Evolutionary conservation across 2,329 filamentous ascomycete genomes (phyloP).

Genomic region (Claviceps sp.): DNA sequence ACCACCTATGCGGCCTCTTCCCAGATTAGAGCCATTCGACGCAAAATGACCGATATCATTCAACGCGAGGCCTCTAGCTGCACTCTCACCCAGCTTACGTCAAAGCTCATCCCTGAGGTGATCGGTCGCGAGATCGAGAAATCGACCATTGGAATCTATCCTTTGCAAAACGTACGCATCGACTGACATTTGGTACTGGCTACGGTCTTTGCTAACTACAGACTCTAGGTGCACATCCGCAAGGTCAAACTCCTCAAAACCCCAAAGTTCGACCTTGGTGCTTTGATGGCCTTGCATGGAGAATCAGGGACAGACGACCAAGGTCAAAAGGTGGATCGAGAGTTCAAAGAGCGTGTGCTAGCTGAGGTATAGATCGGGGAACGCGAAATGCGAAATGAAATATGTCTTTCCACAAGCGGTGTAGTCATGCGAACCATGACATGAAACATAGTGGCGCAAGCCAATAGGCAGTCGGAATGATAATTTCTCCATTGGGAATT

Average conservation of each 20-base stretch:
- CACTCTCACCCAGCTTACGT: conserved; percentile 90
- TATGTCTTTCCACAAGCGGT: conserved; percentile 9
- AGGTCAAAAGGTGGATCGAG: conserved; percentile 95
- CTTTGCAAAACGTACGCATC: conserved; percentile 82
- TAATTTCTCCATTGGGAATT: conserved; percentile 23
- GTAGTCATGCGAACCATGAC: conserved; percentile 25
- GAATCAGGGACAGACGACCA: conserved; percentile 93
- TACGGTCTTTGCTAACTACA: not conserved
- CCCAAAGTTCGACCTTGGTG: conserved; percentile 97
- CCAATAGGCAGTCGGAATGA: conserved; percentile 27
- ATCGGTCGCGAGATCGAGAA: conserved; percentile 99
- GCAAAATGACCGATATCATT: conserved; percentile 99
- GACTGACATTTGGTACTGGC: not conserved
- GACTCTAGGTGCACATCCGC: conserved; percentile 86
- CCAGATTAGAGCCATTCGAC: conserved; percentile 94
- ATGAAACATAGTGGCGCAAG: conserved; percentile 23
- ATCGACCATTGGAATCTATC: conserved; percentile 98
- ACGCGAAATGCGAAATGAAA: conserved; percentile 18
- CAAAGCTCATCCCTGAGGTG: conserved; percentile 98
- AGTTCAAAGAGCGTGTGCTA: conserved; percentile 98
- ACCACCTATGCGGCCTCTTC: conserved; percentile 96
- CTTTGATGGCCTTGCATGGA: conserved; percentile 91
- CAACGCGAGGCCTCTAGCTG: conserved; percentile 87
- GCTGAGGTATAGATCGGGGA: conserved; percentile 65
- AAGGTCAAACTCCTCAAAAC: conserved; percentile 99